Evolutionary conservation across 331 rosid genomes (phyloP).

Genomic region (Pyrus hybrid): DNA sequence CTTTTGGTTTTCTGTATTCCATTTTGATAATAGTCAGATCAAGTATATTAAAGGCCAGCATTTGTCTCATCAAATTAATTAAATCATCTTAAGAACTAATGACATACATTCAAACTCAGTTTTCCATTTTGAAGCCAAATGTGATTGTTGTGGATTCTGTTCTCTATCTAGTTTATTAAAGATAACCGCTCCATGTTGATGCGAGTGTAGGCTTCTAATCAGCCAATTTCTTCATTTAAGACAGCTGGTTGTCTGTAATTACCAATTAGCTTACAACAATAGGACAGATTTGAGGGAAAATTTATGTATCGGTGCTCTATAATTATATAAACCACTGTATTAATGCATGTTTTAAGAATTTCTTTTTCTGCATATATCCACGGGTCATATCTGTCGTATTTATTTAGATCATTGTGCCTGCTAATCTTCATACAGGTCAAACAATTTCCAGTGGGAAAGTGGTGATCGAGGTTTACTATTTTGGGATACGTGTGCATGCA

Average conservation of each 20-base stretch:
- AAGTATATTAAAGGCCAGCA: not conserved
- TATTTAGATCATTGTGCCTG: not conserved
- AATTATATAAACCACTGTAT: not conserved
- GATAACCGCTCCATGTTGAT: not conserved
- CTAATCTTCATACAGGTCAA: not conserved
- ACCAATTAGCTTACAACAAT: not conserved
- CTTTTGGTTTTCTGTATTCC: not conserved
- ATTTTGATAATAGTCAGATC: not conserved
- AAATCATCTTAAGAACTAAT: not conserved
- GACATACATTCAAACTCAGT: not conserved
- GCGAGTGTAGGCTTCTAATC: not conserved
- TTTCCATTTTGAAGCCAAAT: not conserved
- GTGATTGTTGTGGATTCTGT: not conserved
- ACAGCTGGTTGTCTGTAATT: not conserved
- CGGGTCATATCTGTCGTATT: not conserved
- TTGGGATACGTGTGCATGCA: slow-evolving; percentile 51
- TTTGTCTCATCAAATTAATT: not conserved
- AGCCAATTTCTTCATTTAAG: not conserved
- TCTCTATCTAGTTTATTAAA: not conserved
- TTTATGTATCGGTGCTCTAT: not conserved
- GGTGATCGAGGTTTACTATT: slow-evolving; percentile 49
- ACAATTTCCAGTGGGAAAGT: slow-evolving; percentile 56
- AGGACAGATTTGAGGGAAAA: not conserved
- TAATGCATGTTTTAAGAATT: not conserved
- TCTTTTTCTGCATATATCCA: not conserved